A percentile compares a stretch with the other conserved stretches of the same genome.
Evolutionary conservation across 2,329 filamentous ascomycete species (phyloP).

Genomic region (Delphinella strobiligena): DNA sequence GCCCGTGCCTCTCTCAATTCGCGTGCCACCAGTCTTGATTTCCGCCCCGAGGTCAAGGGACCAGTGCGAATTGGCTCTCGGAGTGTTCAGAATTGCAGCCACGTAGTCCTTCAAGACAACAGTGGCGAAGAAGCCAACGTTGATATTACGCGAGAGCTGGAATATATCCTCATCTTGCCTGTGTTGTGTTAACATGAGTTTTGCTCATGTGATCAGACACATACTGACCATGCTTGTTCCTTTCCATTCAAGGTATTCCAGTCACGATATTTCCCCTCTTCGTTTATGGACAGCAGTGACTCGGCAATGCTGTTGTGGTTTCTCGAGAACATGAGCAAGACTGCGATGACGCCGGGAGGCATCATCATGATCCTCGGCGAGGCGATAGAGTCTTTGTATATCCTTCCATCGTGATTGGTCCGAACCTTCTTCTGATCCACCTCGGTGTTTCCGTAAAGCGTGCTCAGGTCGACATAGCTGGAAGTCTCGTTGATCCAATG

Average conservation of each 20-base stretch:
- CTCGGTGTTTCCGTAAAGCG: conserved; percentile 33
- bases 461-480: conserved; percentile 36
- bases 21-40: conserved; percentile 28
- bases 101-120: conserved; percentile 36
- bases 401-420: conserved; percentile 30
- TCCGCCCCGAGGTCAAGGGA: conserved; percentile 33
- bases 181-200: conserved; percentile 8
- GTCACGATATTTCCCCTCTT: conserved; percentile 29
- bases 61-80: conserved; percentile 34
- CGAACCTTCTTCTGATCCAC: conserved; percentile 30
- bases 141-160: conserved; percentile 34
- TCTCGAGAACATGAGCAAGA: conserved; percentile 32
- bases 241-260: conserved; percentile 28
- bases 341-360: conserved; percentile 33
- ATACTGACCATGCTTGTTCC: conserved; percentile 25
- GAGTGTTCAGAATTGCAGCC: conserved; percentile 34
- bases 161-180: conserved; percentile 39
- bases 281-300: conserved; percentile 30
- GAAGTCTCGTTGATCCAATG: conserved; percentile 35
- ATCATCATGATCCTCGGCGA: conserved; percentile 36
- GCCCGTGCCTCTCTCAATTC: conserved; percentile 31
- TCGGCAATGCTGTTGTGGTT: conserved; percentile 34
- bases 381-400: conserved; percentile 33
- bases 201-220: neutral
- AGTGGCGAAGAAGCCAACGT: conserved; percentile 35